Percentiles rank a stretch among this genome's conserved stretches.
These are phyloP conservation scores for Ganoderma sp. DNA, from an alignment of 1,284 basidiomycete genomes.

Conservation along the genomic window DNA sequence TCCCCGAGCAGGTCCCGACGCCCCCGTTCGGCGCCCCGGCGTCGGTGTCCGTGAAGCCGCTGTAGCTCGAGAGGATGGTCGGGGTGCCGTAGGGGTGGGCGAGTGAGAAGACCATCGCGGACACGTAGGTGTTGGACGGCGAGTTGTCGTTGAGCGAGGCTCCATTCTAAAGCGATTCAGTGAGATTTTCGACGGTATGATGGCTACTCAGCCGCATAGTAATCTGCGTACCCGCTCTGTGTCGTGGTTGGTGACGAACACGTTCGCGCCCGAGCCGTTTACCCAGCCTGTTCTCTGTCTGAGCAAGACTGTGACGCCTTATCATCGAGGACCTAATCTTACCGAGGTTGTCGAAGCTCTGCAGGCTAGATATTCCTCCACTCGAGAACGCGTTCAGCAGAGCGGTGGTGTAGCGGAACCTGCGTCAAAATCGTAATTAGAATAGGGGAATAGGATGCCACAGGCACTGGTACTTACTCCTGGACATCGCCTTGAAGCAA, in stretches of 20 bases:
- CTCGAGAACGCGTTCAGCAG: conserved; percentile 58
- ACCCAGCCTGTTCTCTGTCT: conserved; percentile 56
- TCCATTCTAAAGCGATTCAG: conserved; percentile 48
- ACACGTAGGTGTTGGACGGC: conserved; percentile 65
- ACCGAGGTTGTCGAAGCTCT: conserved; percentile 63
- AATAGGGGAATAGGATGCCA: neutral
- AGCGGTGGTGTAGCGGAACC: conserved; percentile 66
- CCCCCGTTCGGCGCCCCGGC: conserved; percentile 56
- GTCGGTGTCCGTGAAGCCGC: conserved; percentile 53
- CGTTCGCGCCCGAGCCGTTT: conserved; percentile 57
- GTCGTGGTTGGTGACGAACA: conserved; percentile 74
- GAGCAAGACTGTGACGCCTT: neutral
- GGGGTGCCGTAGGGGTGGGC: conserved; percentile 72
- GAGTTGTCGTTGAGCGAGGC: conserved; percentile 63
- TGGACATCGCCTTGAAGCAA: conserved; percentile 57
- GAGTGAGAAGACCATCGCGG: conserved; percentile 67
- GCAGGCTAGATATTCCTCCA: conserved; percentile 56
- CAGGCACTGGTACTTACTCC: conserved; percentile 50
- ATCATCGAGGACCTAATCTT: conserved; percentile 6
- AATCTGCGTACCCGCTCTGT: conserved; percentile 60
- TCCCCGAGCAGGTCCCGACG: conserved; percentile 57
- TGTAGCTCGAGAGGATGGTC: conserved; percentile 66
- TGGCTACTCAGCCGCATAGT: neutral
- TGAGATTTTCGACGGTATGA: neutral
- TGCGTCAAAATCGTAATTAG: conserved; percentile 33